Conservation (phyloP, 2,329 filamentous ascomycete species). For the Fusarium buxicola region DNA sequence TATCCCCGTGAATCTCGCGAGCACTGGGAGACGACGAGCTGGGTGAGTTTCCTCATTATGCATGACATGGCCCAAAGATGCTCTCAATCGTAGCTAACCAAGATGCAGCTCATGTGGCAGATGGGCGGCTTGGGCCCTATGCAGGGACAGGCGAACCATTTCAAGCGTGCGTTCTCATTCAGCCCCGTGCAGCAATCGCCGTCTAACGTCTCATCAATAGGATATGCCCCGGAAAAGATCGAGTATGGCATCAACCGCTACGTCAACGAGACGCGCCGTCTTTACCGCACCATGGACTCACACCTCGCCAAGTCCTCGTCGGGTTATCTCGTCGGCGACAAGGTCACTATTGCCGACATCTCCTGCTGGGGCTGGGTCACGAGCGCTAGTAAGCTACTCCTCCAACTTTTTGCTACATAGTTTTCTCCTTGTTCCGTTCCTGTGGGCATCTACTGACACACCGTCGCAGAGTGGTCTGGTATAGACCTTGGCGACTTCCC, state of each 20-base stretch:
- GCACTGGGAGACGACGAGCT: conserved; percentile 83
- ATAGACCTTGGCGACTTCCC: conserved; percentile 80
- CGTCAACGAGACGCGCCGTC: conserved; percentile 82
- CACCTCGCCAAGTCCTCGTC: conserved; percentile 70
- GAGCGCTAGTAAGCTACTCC: conserved; percentile 53
- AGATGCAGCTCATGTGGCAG: conserved; percentile 71
- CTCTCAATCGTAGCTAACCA: conserved; percentile 1
- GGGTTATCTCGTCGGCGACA: conserved; percentile 74
- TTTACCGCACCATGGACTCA: conserved; percentile 82
- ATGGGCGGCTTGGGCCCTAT: conserved; percentile 85
- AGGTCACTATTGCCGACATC: conserved; percentile 81
- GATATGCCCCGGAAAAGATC: conserved; percentile 84
- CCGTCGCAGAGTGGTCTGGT: conserved; percentile 52
- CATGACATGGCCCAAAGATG: no score
- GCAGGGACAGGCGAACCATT: conserved; percentile 87
- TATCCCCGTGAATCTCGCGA: conserved; percentile 80
- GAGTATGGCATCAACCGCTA: conserved; percentile 87
- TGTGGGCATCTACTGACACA: background rate
- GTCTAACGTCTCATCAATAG: conserved; percentile 45
- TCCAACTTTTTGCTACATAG: no score
- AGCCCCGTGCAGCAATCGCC: rapidly evolving
- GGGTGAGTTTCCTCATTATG: conserved; percentile 60
- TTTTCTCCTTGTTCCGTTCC: no score
- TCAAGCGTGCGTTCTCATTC: conserved; percentile 64
- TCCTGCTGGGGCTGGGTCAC: conserved; percentile 84